phyloP scores from a whole-genome alignment of 129 eudicot species.

The Kitagawia praeruptora region DNA sequence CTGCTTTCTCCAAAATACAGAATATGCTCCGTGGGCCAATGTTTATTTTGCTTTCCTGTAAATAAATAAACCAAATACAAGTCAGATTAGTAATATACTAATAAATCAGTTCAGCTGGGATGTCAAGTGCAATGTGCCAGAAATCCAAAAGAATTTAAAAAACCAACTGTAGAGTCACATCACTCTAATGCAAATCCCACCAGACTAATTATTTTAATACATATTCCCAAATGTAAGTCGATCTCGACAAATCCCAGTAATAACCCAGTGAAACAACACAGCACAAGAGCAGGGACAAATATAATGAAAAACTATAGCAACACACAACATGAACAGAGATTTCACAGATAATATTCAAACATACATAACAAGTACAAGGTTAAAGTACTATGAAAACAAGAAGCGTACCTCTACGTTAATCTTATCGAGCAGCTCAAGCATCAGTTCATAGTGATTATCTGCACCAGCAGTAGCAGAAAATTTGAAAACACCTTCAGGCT shows the following conservation, averaged over 20 bases:
- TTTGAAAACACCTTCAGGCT: constrained; percentile 69
- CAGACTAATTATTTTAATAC: neutral
- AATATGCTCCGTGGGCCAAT: constrained; percentile 54
- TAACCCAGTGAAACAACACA: neutral
- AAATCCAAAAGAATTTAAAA: no score
- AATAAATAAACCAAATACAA: neutral
- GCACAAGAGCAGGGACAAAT: neutral
- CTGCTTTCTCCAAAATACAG: constrained; percentile 76
- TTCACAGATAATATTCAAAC: neutral
- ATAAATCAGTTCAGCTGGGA: neutral
- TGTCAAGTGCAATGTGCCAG: neutral
- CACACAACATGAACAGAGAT: neutral
- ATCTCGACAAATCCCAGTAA: neutral
- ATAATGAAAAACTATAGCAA: neutral
- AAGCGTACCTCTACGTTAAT: constrained; percentile 63
- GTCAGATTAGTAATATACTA: neutral
- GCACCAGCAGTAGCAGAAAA: constrained; percentile 65
- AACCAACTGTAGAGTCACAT: neutral
- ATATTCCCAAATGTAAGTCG: neutral
- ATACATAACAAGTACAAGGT: neutral
- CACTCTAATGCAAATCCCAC: neutral
- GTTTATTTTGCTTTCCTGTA: constrained; percentile 77
- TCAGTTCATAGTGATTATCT: constrained; percentile 52
- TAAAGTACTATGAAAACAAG: neutral
- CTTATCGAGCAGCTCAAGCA: constrained; percentile 68